Base-by-base conservation (phyloP, 768 basidiomycete genomes). In the Leucocoprinus leucothites region DNA sequence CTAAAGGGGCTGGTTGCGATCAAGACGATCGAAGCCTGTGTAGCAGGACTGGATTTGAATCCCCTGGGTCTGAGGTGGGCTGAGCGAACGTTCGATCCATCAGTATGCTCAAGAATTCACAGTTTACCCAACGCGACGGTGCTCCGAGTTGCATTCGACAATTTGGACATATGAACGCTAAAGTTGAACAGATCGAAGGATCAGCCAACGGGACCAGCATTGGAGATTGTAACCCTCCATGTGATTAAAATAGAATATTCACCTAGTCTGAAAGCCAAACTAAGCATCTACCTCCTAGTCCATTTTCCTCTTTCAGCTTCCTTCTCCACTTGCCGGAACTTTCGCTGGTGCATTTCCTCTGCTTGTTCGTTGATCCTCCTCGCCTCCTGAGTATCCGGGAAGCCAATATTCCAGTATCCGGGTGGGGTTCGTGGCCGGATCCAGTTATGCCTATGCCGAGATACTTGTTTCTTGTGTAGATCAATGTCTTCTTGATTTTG, bases 351-450 rank as follows among this genome's bases (percentile, higher is more conserved):
- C 82, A 94, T 91, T 63, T 81, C 79, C 54, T 76, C 78, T 8
- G 94, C 94, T 55, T 72, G 72, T 57, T 74, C 71, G 67, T 96
- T 96, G 62, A 96, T 94, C 51, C 78, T 78, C 44, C 75, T 78
- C 14, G 83, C 85, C 64, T 91, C 83, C 67, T 95, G 94, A 3
- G 94, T 94, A 60, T 77, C 75, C 1, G 94, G 94, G 65, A 98
- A 95, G 1, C 89, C 92, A 55, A 95, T 94, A 53, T 86, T 77
- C 91, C 93, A 95, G 69, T 91, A 96, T 14, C 83, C 85, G 0
- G 91, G 92, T 9, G 94, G 94, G 1, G 91, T 94, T 48, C 75
- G 79, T 1, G 85, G 77, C 44, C 82, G 77, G 25, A 75, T 76
- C 89, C 88, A 92, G 18, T 84, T 77, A 56, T 84, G 78, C 14